Evolutionary conservation across 1,284 basidiomycete genomes (phyloP).

Genomic region (Austroboletus novae-zelandiae): DNA sequence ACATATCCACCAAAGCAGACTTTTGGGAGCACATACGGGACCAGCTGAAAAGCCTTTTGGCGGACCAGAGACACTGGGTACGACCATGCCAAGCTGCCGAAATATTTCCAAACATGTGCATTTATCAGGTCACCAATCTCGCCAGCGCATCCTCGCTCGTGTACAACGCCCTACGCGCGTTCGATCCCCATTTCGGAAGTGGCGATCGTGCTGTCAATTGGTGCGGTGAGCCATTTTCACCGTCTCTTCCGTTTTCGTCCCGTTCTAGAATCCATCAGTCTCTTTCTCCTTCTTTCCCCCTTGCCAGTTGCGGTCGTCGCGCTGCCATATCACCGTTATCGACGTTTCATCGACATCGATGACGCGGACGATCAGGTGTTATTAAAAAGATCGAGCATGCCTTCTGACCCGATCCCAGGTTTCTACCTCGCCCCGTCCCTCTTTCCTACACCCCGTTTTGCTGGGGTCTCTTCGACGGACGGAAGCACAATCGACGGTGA

Average conservation of each 20-base stretch:
- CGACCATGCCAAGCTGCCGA: slow-evolving; percentile 2
- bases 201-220: slow-evolving; percentile 76
- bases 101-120: neutral
- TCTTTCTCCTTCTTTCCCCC: neutral
- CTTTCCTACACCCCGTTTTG: slow-evolving; percentile 50
- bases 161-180: slow-evolving; percentile 72
- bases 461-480: slow-evolving; percentile 12
- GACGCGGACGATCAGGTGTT: no score
- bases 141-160: slow-evolving; percentile 80
- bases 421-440: slow-evolving; percentile 76
- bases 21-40: slow-evolving; percentile 76
- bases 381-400: neutral
- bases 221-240: slow-evolving; percentile 63
- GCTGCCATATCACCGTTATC: neutral
- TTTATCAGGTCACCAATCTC: slow-evolving; percentile 73
- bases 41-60: slow-evolving; percentile 63
- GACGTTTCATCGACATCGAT: neutral
- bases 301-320: neutral
- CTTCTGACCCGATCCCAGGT: slow-evolving; percentile 44
- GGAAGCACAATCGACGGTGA: slow-evolving; percentile 16
- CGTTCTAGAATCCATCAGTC: neutral
- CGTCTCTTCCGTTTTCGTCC: neutral
- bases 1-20: slow-evolving; percentile 63
- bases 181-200: slow-evolving; percentile 62
- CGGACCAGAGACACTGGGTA: slow-evolving; percentile 77